Conservation (phyloP, 2,329 filamentous ascomycete genomes). For the Fusarium secorum region DNA sequence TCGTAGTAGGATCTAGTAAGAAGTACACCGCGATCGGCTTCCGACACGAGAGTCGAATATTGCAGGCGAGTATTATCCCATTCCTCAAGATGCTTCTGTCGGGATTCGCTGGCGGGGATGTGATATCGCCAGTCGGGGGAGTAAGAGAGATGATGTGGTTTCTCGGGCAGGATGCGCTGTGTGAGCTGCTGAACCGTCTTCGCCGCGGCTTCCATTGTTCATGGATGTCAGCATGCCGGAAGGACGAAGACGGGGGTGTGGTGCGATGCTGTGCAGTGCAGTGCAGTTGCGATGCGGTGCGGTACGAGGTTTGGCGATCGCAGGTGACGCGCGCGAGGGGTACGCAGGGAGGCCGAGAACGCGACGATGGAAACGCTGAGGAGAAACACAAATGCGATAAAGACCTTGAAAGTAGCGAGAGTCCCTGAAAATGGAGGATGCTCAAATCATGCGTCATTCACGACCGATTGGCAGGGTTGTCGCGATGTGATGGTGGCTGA, state of each 20-base stretch:
- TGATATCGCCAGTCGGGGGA: conserved; percentile 58
- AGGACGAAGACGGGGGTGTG: conserved; percentile 38
- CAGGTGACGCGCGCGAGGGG: conserved; percentile 35
- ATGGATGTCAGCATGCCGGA: conserved; percentile 50
- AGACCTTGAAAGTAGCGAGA: background rate
- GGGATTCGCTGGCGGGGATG: conserved; percentile 50
- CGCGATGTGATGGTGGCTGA: conserved; percentile 28
- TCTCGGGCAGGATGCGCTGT: conserved; percentile 60
- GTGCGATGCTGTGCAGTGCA: conserved; percentile 23
- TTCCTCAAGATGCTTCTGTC: conserved; percentile 54
- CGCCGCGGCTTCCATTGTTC: conserved; percentile 67
- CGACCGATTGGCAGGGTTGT: conserved; percentile 20
- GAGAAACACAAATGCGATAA: background rate
- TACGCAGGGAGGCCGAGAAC: conserved; percentile 34
- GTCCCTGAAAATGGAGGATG: background rate
- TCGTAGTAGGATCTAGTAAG: conserved; percentile 65
- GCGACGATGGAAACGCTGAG: conserved; percentile 21
- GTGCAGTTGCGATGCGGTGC: conserved; percentile 2
- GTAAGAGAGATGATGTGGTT: conserved; percentile 62
- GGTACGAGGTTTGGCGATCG: conserved; percentile 31
- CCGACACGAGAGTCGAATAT: conserved; percentile 65
- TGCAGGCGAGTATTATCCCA: conserved; percentile 60
- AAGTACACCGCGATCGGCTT: conserved; percentile 65
- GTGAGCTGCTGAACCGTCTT: conserved; percentile 63
- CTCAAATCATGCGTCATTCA: conserved; percentile 3